Base-by-base conservation (phyloP, 495 filamentous ascomycete genomes). In the Aspergillus olivimuriae region DNA sequence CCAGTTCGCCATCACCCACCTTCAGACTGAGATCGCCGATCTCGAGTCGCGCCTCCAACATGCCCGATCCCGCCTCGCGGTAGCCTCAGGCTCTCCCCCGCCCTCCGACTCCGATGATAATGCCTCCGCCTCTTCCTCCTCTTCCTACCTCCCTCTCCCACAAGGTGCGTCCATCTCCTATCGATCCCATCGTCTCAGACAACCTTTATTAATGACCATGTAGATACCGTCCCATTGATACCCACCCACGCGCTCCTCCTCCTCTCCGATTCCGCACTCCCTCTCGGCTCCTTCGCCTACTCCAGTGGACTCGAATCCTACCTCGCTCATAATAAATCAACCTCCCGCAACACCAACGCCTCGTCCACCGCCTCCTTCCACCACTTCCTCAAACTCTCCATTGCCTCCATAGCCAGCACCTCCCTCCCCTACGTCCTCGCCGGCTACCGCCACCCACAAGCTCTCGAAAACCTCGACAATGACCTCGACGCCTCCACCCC, bases 261-360 rank as follows among this genome's bases (percentile, higher is more conserved):
- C 10, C 84, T 99, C 53, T 84, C 92, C 24, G 92, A 99, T 74
- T 95, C 92, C 6, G 92, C 92, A 28, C 82, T 99, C 6, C 92
- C 92, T 6, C 73, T 99, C 0, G 94, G 94, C 55, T 94, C 89
- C 31, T 99, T 99, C 68, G 92, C 92, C 48, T 99, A 95, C 76
- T 90, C 84, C 70, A 85, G 78, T 51, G 90, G 91, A 0, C 78
- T 99, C 23, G 92, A 99, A 61, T 96, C 90, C 39, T 96, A 88
- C 63, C 80, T 95, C 20, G 84, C 87, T 2, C 92, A 97, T 70
- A 77, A 82, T 40, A 72, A 65, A 28, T 68, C 75, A 24, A 53
- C 60, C 12, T 65, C 67, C 26, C 41, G 47, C 32, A 43, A 57
- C 55, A 37, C 59, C 52, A 10, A 47, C 68, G 20, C 39, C n/a